phyloP scores from a whole-genome alignment of 306 rosid species.

The Sophora flavescens region DNA sequence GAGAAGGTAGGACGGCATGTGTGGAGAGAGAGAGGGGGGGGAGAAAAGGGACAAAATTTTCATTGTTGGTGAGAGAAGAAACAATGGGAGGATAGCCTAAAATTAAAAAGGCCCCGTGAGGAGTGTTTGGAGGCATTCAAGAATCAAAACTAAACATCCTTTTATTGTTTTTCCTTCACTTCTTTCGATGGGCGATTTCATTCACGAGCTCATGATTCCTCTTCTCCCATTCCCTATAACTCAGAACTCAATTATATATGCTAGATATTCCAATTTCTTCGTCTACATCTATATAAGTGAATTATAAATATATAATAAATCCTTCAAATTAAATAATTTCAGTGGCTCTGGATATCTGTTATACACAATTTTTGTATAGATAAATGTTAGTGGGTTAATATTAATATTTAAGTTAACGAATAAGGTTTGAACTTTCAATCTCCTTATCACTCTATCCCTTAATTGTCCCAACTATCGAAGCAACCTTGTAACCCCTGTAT shows the following conservation, averaged over 20 bases:
- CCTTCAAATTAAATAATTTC: background rate
- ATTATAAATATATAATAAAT: background rate
- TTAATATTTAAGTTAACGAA: too few relatives aligned
- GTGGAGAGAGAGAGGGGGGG: slow-evolving; percentile 55
- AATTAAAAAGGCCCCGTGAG: slow-evolving; percentile 72
- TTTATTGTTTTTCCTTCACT: slow-evolving; percentile 73
- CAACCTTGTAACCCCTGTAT: too few relatives aligned
- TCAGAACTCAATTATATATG: background rate
- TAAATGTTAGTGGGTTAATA: too few relatives aligned
- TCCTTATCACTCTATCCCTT: too few relatives aligned
- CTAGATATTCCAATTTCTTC: background rate
- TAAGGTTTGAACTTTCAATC: too few relatives aligned
- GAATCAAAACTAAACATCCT: slow-evolving; percentile 60
- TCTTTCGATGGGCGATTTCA: slow-evolving; percentile 66
- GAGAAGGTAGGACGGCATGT: slow-evolving; percentile 57
- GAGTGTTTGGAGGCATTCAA: slow-evolving; percentile 83
- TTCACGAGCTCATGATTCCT: slow-evolving; percentile 67
- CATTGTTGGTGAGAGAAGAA: slow-evolving; percentile 3
- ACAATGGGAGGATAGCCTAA: slow-evolving; percentile 20
- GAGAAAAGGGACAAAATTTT: slow-evolving; percentile 35
- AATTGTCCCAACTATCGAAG: too few relatives aligned
- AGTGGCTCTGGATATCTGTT: background rate
- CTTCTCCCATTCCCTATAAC: slow-evolving; percentile 14
- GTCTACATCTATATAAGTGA: background rate
- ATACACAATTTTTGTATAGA: too few relatives aligned